Conservation (phyloP, 73 alveolate species). For the Uronychia setigera region DNA sequence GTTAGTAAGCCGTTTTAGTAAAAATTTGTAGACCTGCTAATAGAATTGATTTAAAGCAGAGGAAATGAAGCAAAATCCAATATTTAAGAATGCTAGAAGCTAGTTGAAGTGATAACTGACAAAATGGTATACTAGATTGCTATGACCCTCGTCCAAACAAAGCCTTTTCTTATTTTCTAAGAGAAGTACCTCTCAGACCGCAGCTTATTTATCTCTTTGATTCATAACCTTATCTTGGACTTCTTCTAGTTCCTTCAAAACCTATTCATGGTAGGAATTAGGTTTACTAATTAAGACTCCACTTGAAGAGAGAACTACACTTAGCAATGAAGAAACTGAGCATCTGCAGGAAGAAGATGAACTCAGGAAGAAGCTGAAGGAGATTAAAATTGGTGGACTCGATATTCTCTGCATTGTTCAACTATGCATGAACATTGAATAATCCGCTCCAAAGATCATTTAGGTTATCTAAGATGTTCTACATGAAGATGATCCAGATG, state of each 20-base stretch:
- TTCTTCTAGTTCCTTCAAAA: constrained; percentile 5
- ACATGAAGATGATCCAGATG: constrained; percentile 9
- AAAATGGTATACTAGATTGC: background rate
- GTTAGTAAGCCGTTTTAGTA: background rate
- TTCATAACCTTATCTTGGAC: constrained; percentile 23
- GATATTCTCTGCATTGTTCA: background rate
- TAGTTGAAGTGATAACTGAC: background rate
- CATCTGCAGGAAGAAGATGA: constrained; percentile 2
- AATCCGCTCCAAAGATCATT: constrained; percentile 14
- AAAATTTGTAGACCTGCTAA: background rate
- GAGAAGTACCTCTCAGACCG: constrained; percentile 17
- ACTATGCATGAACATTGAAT: constrained; percentile 7
- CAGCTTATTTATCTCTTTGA: constrained; percentile 9
- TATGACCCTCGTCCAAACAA: constrained; percentile 12
- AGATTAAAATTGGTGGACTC: background rate
- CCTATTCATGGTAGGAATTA: too few species aligned
- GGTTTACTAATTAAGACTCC: constrained; percentile 9
- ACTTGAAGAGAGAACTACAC: background rate
- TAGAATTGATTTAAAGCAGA: background rate
- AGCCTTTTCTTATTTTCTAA: constrained; percentile 8
- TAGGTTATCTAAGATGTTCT: constrained; percentile 15
- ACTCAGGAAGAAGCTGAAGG: background rate
- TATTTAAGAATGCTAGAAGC: background rate
- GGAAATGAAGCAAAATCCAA: background rate
- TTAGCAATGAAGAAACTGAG: constrained; percentile 6